These are phyloP conservation scores for Apiotrichum mycotoxinovorans DNA, from an alignment of 1,284 basidiomycete species.

Conservation along the genomic window DNA sequence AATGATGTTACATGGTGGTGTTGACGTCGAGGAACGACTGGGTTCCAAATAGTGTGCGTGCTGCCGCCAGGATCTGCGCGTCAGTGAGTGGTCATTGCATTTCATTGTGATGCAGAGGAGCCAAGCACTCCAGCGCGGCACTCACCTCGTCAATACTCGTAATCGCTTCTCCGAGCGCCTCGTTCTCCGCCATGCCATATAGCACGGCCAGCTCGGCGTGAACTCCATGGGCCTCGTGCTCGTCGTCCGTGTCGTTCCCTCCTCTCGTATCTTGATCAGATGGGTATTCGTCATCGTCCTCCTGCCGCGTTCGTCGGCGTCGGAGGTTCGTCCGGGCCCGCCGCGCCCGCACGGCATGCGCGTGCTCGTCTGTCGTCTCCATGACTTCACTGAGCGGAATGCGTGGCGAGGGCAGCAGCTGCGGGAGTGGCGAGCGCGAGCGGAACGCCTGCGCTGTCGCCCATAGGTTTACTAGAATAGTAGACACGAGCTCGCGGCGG, in stretches of 20 bases:
- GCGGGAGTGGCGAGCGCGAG: constrained; percentile 51
- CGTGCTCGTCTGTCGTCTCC: constrained; percentile 42
- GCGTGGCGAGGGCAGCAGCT: constrained; percentile 51
- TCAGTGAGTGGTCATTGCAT: too few species aligned
- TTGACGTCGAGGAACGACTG: constrained; percentile 33
- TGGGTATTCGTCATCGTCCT: not conserved
- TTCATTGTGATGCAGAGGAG: too few species aligned
- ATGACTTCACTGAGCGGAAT: constrained; percentile 45
- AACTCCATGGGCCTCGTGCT: constrained; percentile 3
- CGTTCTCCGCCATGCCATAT: constrained; percentile 50
- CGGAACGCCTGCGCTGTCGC: constrained; percentile 50
- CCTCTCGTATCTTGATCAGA: not conserved
- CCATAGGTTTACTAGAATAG: constrained; percentile 52
- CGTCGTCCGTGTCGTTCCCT: constrained; percentile 5
- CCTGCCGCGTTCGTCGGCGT: not conserved
- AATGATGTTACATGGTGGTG: not conserved
- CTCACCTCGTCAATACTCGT: constrained; percentile 46
- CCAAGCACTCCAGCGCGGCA: not conserved
- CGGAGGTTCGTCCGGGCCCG: constrained; percentile 15
- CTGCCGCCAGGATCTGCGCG: constrained; percentile 40
- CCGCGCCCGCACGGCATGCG: constrained; percentile 19
- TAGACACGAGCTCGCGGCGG: constrained; percentile 51
- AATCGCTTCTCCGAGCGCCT: constrained; percentile 45
- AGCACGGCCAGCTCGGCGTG: constrained; percentile 41
- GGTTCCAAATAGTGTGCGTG: constrained; percentile 44